Evolutionary conservation across 345 rosid species (phyloP).

Genomic region (Lepidium sativum): DNA sequence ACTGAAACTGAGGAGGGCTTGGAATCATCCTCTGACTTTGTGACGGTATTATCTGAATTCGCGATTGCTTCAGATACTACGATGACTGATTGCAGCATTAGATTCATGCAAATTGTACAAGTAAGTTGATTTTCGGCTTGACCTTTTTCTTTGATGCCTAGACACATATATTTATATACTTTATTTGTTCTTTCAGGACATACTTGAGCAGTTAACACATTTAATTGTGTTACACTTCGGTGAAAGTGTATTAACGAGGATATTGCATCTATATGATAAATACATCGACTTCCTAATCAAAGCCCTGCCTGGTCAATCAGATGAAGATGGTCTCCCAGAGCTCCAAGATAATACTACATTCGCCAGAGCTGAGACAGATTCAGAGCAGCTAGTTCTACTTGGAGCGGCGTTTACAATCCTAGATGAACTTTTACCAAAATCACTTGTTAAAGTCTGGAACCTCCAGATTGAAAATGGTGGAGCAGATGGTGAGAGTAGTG

Average conservation of each 20-base stretch:
- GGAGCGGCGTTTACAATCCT: constrained; percentile 87
- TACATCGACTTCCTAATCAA: constrained; percentile 66
- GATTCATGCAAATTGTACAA: constrained; percentile 67
- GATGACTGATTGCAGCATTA: constrained; percentile 67
- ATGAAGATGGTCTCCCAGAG: constrained; percentile 78
- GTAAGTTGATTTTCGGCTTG: constrained; percentile 38
- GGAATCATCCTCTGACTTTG: constrained; percentile 43
- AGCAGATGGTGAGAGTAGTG: constrained; percentile 36
- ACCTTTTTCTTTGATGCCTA: background rate
- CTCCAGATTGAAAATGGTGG: constrained; percentile 43
- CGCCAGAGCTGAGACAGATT: constrained; percentile 86
- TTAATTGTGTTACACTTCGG: constrained; percentile 69
- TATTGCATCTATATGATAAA: constrained; percentile 72
- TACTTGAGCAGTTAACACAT: constrained; percentile 75
- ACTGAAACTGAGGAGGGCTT: constrained; percentile 49
- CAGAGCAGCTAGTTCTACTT: constrained; percentile 84
- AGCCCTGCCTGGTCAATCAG: constrained; percentile 83
- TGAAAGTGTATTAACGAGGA: constrained; percentile 61
- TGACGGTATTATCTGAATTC: constrained; percentile 51
- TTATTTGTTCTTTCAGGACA: constrained; percentile 46
- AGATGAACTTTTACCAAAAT: constrained; percentile 72
- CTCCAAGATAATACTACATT: constrained; percentile 53
- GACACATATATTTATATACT: background rate
- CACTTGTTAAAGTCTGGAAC: constrained; percentile 55
- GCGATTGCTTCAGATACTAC: constrained; percentile 47